phyloP scores from a whole-genome alignment of 495 filamentous ascomycete species.

The Hyphodiscus hymeniophilus region DNA sequence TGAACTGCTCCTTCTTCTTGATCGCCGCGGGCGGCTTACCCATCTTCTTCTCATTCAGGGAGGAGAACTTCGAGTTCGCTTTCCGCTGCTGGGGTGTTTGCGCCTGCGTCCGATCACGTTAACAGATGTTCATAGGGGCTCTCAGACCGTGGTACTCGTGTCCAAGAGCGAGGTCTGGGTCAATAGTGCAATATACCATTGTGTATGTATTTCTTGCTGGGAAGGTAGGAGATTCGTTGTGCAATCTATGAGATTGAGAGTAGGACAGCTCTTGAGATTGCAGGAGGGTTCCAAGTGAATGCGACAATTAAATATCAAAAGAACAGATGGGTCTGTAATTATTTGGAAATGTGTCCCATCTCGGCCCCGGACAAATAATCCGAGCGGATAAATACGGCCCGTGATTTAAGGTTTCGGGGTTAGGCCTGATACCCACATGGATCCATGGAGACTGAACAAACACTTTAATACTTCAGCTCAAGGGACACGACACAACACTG shows the following conservation, averaged over 20 bases:
- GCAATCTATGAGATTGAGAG: too few relatives aligned
- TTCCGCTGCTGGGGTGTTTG: constrained; percentile 92
- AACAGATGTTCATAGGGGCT: background rate
- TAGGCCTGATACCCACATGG: background rate
- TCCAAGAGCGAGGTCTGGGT: too few relatives aligned
- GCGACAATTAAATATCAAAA: background rate
- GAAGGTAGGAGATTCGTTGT: background rate
- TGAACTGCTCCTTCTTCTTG: constrained; percentile 55
- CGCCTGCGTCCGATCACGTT: constrained; percentile 45
- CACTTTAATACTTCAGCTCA: too few relatives aligned
- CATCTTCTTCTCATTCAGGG: constrained; percentile 67
- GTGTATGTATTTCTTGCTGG: too few relatives aligned
- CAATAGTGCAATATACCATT: too few relatives aligned
- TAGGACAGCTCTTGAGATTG: too few relatives aligned
- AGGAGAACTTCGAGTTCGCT: constrained; percentile 78
- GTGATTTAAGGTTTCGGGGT: too few relatives aligned
- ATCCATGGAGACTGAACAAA: too few relatives aligned
- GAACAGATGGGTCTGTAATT: background rate
- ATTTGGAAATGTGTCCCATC: too few relatives aligned
- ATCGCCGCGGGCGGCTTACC: constrained; percentile 67
- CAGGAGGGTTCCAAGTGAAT: background rate
- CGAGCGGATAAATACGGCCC: background rate
- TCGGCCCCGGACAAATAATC: background rate
- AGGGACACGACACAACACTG: too few relatives aligned
- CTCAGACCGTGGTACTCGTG: too few relatives aligned